phyloP scores from a whole-genome alignment of 345 rosid species.

The Aegle marmelos region DNA sequence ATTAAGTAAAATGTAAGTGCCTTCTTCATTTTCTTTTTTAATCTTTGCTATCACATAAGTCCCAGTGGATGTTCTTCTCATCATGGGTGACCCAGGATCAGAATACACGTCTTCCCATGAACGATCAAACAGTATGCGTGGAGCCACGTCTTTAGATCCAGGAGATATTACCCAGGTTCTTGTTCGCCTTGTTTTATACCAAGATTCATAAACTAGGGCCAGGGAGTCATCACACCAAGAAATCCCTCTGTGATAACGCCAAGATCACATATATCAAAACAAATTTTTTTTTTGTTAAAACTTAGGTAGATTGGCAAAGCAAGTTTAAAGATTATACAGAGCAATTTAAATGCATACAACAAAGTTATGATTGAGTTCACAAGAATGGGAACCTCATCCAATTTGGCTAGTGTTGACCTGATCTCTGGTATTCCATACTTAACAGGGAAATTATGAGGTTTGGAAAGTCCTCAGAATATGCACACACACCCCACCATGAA shows the following conservation, averaged over 20 bases:
- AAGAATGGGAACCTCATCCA: not conserved
- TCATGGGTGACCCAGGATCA: slow-evolving; percentile 98
- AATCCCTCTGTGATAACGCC: slow-evolving; percentile 59
- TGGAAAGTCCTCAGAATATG: slow-evolving; percentile 1
- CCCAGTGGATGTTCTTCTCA: slow-evolving; percentile 74
- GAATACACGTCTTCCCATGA: slow-evolving; percentile 98
- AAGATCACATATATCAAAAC: slow-evolving; percentile 10
- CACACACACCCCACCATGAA: not conserved
- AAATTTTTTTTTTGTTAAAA: not conserved
- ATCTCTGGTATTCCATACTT: not conserved
- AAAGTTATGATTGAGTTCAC: not conserved
- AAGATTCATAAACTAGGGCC: slow-evolving; percentile 91
- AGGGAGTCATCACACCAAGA: slow-evolving; percentile 95
- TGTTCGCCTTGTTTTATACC: slow-evolving; percentile 90
- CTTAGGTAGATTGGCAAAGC: slow-evolving; percentile 10
- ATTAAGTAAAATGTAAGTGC: slow-evolving; percentile 66
- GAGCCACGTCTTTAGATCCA: slow-evolving; percentile 57
- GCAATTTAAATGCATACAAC: not conserved
- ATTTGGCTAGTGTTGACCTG: not conserved
- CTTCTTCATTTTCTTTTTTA: slow-evolving; percentile 71
- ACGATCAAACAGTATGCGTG: slow-evolving; percentile 85
- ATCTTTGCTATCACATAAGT: slow-evolving; percentile 84
- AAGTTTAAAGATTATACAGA: not conserved
- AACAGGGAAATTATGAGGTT: not conserved
- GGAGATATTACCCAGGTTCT: slow-evolving; percentile 94